Percentiles rank a stretch among this genome's conserved stretches.
These are phyloP conservation scores for Mortierella claussenii DNA, from an alignment of 192 early-diverging fungal genomes.

Conservation along the genomic window DNA sequence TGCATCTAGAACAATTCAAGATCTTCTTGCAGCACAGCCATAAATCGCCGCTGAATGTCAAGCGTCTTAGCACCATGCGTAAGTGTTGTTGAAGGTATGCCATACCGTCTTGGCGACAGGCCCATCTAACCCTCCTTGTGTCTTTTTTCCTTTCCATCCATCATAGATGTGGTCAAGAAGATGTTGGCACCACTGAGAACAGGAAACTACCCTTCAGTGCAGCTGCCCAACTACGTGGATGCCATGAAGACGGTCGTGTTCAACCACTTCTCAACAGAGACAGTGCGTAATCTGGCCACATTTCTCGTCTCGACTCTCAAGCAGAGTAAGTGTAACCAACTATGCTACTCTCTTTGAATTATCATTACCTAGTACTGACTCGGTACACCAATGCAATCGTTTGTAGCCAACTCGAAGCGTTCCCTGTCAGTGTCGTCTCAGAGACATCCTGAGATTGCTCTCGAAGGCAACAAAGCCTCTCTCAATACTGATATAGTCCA, in stretches of 20 bases:
- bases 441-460: conserved; percentile 17
- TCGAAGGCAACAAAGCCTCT: conserved; percentile 18
- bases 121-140: background rate
- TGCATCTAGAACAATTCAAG: conserved; percentile 70
- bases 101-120: no score
- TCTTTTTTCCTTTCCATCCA: background rate
- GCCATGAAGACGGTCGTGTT: conserved; percentile 66
- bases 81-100: conserved; percentile 25
- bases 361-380: no score
- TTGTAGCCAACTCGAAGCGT: conserved; percentile 27
- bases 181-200: conserved; percentile 67
- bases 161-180: conserved; percentile 69
- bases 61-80: conserved; percentile 68
- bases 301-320: conserved; percentile 71
- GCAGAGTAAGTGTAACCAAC: conserved; percentile 61
- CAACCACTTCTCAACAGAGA: conserved; percentile 68
- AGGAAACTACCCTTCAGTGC: conserved; percentile 66
- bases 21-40: conserved; percentile 67
- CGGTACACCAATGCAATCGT: no score
- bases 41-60: conserved; percentile 65
- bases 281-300: conserved; percentile 66
- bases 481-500: conserved; percentile 29
- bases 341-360: no score
- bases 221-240: conserved; percentile 60
- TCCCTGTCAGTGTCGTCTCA: conserved; percentile 35